Conservation (phyloP, 2,329 filamentous ascomycete species). For the Beauveria sp. region DNA sequence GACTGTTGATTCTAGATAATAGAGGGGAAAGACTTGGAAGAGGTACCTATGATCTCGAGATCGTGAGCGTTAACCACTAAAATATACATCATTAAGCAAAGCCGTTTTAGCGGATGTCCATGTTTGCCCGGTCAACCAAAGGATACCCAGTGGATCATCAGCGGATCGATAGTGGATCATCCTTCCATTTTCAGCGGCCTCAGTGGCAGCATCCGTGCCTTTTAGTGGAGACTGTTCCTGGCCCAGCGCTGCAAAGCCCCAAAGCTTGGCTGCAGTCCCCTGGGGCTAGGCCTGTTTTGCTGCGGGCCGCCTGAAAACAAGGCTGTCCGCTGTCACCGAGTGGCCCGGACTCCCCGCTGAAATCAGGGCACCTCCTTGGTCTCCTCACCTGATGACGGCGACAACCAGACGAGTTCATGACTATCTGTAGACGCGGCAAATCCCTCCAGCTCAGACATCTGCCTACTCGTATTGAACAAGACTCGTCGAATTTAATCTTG, state of each 20-base stretch:
- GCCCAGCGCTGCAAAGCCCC: neutral
- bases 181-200: neutral
- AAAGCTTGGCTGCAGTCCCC: neutral
- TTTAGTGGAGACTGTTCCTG: neutral
- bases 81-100: neutral
- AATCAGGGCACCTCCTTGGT: neutral
- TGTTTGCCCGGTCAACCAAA: conserved; percentile 4
- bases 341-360: no score
- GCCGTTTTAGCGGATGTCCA: no score
- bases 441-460: no score
- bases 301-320: neutral
- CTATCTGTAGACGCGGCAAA: no score
- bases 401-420: neutral
- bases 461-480: no score
- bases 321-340: no score
- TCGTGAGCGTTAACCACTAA: neutral
- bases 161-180: no score
- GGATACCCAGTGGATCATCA: neutral
- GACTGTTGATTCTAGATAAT: neutral
- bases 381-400: conserved; percentile 1
- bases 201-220: neutral
- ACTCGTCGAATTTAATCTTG: no score
- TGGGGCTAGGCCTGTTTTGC: neutral
- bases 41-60: no score
- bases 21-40: neutral